Evolutionary conservation across 805 yeast species (phyloP).

Genomic region (Metschnikowia drakensbergensis): DNA sequence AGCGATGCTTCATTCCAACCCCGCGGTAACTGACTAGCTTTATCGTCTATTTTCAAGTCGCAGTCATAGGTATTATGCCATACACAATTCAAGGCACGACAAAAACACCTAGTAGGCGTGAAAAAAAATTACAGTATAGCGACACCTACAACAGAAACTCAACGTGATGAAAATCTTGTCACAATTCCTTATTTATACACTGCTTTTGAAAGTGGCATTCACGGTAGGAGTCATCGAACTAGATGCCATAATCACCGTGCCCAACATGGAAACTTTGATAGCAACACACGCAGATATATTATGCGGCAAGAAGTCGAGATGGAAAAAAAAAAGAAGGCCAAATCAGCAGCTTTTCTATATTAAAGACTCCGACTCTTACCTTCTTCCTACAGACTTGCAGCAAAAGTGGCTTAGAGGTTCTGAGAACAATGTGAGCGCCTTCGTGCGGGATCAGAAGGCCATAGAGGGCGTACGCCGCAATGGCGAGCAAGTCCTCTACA

Average conservation of each 20-base stretch:
- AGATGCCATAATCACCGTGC: background rate
- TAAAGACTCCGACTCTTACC: background rate
- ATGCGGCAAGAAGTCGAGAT: background rate
- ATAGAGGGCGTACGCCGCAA: background rate
- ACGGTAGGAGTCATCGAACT: background rate
- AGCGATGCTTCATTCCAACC: background rate
- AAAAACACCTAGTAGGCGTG: background rate
- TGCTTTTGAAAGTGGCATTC: background rate
- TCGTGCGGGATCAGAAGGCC: background rate
- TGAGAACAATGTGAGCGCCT: background rate
- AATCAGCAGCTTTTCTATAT: background rate
- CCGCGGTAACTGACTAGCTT: background rate
- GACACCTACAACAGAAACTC: background rate
- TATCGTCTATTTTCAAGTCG: background rate
- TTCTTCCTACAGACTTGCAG: constrained; percentile 1
- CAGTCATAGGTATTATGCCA: background rate
- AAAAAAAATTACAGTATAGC: background rate
- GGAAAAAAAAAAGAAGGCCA: constrained; percentile 1
- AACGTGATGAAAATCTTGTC: background rate
- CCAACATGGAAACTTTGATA: background rate
- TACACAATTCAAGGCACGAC: background rate
- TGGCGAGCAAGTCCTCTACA: background rate
- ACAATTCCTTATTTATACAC: background rate
- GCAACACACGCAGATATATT: background rate
- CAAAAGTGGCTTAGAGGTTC: constrained; percentile 1